These are phyloP conservation scores for Populus hybrid DNA, from an alignment of 441 rosid genomes.

Conservation along the genomic window DNA sequence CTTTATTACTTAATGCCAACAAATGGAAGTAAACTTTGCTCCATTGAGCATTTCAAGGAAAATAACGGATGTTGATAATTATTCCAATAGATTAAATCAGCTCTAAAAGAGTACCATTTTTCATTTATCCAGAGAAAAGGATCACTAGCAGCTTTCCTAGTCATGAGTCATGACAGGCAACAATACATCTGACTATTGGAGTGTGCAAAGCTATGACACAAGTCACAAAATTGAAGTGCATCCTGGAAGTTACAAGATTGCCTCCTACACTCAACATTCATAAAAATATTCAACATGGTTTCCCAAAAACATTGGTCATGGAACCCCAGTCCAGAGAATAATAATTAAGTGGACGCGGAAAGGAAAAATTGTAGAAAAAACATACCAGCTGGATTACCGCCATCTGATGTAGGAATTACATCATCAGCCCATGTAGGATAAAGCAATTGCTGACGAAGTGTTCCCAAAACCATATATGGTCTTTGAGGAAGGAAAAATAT, in stretches of 20 bases:
- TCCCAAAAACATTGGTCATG: background rate
- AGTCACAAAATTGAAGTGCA: background rate
- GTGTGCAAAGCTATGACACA: background rate
- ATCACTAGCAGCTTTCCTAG: background rate
- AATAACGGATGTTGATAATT: background rate
- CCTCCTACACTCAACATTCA: background rate
- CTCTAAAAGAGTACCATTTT: background rate
- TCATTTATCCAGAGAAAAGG: background rate
- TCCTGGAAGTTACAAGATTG: background rate
- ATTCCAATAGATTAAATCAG: background rate
- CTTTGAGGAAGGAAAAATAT: slow-evolving; percentile 91
- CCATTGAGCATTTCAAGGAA: background rate
- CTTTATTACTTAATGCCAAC: background rate
- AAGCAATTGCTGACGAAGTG: slow-evolving; percentile 91
- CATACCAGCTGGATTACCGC: slow-evolving; percentile 36
- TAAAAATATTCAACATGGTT: background rate
- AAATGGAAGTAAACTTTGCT: background rate
- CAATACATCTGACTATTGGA: background rate
- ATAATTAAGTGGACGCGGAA: background rate
- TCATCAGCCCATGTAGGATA: slow-evolving; percentile 75
- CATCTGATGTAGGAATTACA: slow-evolving; percentile 29
- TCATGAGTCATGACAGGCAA: background rate
- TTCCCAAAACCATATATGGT: slow-evolving; percentile 96
- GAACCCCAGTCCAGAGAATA: background rate
- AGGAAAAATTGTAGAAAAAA: slow-evolving; percentile 12